A percentile compares a stretch with the other conserved stretches of the same genome.
phyloP scores from a whole-genome alignment of 2,329 filamentous ascomycete genomes.

The Colletotrichum magnum region DNA sequence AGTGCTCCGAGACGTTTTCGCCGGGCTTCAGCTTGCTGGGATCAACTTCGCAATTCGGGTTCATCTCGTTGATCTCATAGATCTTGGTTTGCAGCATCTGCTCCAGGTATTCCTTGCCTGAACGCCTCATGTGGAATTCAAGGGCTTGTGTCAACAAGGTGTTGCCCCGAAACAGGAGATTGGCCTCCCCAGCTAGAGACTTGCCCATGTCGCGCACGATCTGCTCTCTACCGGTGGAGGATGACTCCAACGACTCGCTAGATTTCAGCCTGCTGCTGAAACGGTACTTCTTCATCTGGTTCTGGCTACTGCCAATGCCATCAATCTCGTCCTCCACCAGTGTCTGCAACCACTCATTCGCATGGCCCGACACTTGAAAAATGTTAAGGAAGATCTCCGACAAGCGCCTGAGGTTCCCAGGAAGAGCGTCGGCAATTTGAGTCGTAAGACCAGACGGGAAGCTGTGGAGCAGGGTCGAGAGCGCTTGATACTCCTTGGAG shows the following conservation, averaged over 20 bases:
- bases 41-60: conserved; percentile 95
- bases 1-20: conserved; percentile 86
- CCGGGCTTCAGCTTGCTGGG: conserved; percentile 79
- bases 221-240: conserved; percentile 75
- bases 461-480: conserved; percentile 86
- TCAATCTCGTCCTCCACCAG: conserved; percentile 98
- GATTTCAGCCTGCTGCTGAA: conserved; percentile 81
- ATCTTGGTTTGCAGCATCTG: conserved; percentile 90
- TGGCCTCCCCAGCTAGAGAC: conserved; percentile 87
- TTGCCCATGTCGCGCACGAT: conserved; percentile 84
- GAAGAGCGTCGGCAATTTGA: conserved; percentile 85
- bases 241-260: conserved; percentile 75
- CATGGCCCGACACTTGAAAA: conserved; percentile 90
- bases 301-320: conserved; percentile 83
- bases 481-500: conserved; percentile 84
- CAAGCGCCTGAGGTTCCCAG: conserved; percentile 82
- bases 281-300: conserved; percentile 79
- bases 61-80: conserved; percentile 88
- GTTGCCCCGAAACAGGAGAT: conserved; percentile 94
- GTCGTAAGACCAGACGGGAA: conserved; percentile 88
- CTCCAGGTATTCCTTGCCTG: conserved; percentile 93
- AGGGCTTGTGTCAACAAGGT: conserved; percentile 93
- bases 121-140: conserved; percentile 94
- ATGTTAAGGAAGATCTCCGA: conserved; percentile 93
- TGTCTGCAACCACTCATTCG: conserved; percentile 91